Conservation (phyloP, 2,329 filamentous ascomycete species). For the Microsporum canis region DNA sequence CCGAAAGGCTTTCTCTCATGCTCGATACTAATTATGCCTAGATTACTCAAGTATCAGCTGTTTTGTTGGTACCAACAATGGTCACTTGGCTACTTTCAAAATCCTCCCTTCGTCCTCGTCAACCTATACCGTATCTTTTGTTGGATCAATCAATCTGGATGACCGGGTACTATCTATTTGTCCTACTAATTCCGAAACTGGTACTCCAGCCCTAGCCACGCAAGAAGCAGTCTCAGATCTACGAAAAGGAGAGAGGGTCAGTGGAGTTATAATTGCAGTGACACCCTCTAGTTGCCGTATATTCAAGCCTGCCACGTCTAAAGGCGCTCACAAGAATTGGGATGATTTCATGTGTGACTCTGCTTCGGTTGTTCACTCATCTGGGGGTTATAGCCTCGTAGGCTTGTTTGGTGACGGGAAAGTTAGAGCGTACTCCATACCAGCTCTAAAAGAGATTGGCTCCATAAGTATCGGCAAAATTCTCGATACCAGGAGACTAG, state of each 20-base stretch:
- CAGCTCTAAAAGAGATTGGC: slow-evolving; percentile 73
- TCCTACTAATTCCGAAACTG: slow-evolving; percentile 68
- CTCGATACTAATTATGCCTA: slow-evolving; percentile 19
- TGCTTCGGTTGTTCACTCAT: slow-evolving; percentile 63
- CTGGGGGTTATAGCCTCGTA: slow-evolving; percentile 67
- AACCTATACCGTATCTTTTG: slow-evolving; percentile 60
- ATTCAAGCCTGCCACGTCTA: slow-evolving; percentile 71
- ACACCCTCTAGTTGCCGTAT: slow-evolving; percentile 65
- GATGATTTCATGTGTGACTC: slow-evolving; percentile 73
- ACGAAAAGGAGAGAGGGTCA: slow-evolving; percentile 59
- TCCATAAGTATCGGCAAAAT: slow-evolving; percentile 51
- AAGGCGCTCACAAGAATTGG: slow-evolving; percentile 86
- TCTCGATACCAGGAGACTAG: slow-evolving; percentile 62
- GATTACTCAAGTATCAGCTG: slow-evolving; percentile 88
- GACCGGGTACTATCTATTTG: slow-evolving; percentile 62
- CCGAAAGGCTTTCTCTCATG: not conserved
- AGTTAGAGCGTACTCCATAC: slow-evolving; percentile 73
- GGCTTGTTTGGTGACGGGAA: slow-evolving; percentile 75
- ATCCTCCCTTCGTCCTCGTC: slow-evolving; percentile 60
- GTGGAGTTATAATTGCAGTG: slow-evolving; percentile 71
- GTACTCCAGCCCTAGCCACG: slow-evolving; percentile 63
- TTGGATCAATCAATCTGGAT: slow-evolving; percentile 55
- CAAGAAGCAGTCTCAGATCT: slow-evolving; percentile 65
- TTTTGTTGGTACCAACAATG: slow-evolving; percentile 78
- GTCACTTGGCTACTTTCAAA: slow-evolving; percentile 81